Percentiles rank a stretch among this genome's conserved stretches.
These are phyloP conservation scores for Clonostachys sp. DNA, from an alignment of 2,329 filamentous ascomycete genomes.

Conservation along the genomic window DNA sequence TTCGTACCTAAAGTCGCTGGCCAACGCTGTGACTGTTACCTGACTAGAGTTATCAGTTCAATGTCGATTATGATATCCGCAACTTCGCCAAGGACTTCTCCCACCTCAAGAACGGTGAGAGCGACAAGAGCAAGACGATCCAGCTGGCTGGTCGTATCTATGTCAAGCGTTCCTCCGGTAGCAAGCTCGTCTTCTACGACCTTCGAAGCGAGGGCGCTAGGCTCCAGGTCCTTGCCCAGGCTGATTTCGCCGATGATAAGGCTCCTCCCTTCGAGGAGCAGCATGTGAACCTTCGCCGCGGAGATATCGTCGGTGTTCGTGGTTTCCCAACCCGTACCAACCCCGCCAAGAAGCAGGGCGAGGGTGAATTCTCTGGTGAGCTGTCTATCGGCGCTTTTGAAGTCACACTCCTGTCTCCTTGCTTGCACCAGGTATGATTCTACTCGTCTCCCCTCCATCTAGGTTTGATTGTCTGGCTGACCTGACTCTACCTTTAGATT, in stretches of 20 bases:
- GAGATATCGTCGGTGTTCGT: constrained; percentile 76
- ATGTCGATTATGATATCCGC: constrained; percentile 76
- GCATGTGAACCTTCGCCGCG: constrained; percentile 83
- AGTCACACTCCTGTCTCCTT: constrained; percentile 81
- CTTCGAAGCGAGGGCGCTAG: constrained; percentile 48
- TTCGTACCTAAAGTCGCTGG: constrained; percentile 5
- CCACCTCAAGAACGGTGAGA: constrained; percentile 83
- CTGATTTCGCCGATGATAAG: constrained; percentile 67
- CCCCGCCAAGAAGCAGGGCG: constrained; percentile 82
- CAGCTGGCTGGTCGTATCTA: constrained; percentile 83
- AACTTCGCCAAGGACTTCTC: constrained; percentile 77
- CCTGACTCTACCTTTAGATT: constrained; percentile 13
- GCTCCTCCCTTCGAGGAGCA: constrained; percentile 73
- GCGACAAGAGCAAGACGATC: constrained; percentile 69
- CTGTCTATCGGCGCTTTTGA: constrained; percentile 90
- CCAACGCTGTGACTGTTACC: background rate
- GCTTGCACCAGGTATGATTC: constrained; percentile 68
- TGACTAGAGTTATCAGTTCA: constrained; percentile 46
- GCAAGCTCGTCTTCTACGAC: constrained; percentile 90
- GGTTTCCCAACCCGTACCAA: constrained; percentile 56
- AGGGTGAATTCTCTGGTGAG: constrained; percentile 66
- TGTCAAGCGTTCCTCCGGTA: constrained; percentile 75
- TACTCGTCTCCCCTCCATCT: constrained; percentile 22
- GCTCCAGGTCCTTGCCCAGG: constrained; percentile 89
- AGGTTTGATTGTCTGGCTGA: background rate